phyloP scores from a whole-genome alignment of 2,329 filamentous ascomycete genomes.

The Epicoccum sorghinum region DNA sequence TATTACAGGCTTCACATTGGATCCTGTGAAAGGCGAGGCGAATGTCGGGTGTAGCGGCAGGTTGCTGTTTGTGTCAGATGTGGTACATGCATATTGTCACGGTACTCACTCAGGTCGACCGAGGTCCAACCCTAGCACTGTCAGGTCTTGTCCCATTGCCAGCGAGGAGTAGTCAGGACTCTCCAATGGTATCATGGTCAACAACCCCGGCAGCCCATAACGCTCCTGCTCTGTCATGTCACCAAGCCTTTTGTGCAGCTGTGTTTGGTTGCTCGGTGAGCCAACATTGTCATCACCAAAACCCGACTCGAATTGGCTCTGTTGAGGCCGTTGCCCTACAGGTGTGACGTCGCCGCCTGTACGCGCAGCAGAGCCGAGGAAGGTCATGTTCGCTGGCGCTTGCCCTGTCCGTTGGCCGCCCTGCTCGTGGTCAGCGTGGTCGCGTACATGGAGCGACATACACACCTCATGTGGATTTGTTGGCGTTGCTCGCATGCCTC shows the following conservation, averaged over 20 bases:
- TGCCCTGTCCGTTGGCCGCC: slow-evolving; percentile 35
- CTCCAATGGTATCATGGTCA: slow-evolving; percentile 62
- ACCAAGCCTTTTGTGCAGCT: slow-evolving; percentile 53
- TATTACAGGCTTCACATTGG: slow-evolving; percentile 63
- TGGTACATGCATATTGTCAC: not conserved
- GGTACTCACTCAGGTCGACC: slow-evolving; percentile 64
- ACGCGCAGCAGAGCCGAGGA: slow-evolving; percentile 36
- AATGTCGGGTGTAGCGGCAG: slow-evolving; percentile 69
- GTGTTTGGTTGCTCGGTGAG: slow-evolving; percentile 42
- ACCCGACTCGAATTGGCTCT: slow-evolving; percentile 40
- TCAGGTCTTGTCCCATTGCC: slow-evolving; percentile 68
- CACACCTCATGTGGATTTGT: slow-evolving; percentile 46
- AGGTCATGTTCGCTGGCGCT: slow-evolving; percentile 36
- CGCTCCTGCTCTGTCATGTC: slow-evolving; percentile 67
- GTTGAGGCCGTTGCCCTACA: slow-evolving; percentile 35
- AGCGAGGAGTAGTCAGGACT: slow-evolving; percentile 58
- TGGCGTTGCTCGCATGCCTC: slow-evolving; percentile 36
- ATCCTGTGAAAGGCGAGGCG: slow-evolving; percentile 66
- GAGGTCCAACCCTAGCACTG: slow-evolving; percentile 67
- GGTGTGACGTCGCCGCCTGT: slow-evolving; percentile 29
- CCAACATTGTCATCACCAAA: slow-evolving; percentile 37
- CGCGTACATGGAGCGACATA: not conserved
- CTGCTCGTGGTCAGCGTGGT: slow-evolving; percentile 22
- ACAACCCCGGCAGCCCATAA: slow-evolving; percentile 65
- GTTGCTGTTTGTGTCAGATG: slow-evolving; percentile 39